These are phyloP conservation scores for Stylonectria norvegica DNA, from an alignment of 2,329 filamentous ascomycete genomes.

Conservation along the genomic window DNA sequence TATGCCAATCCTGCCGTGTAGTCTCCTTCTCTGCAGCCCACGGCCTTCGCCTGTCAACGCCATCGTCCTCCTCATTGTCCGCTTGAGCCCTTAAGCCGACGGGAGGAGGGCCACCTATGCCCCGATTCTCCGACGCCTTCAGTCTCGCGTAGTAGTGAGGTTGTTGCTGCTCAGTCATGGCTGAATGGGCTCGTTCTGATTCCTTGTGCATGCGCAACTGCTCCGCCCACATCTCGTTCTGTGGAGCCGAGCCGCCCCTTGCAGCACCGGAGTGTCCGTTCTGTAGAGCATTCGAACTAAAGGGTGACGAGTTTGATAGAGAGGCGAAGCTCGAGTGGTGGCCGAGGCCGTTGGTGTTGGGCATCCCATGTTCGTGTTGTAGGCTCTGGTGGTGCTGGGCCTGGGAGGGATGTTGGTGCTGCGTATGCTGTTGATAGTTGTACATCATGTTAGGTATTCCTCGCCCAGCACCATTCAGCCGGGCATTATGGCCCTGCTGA, in stretches of 20 bases:
- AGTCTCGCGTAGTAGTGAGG: constrained; percentile 70
- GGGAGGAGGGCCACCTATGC: constrained; percentile 54
- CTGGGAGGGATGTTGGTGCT: constrained; percentile 61
- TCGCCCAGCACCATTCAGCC: constrained; percentile 59
- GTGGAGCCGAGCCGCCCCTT: constrained; percentile 49
- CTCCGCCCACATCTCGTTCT: constrained; percentile 77
- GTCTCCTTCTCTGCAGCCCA: constrained; percentile 64
- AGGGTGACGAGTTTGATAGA: constrained; percentile 62
- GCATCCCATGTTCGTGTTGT: constrained; percentile 55
- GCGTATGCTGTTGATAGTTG: constrained; percentile 62
- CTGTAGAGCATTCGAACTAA: constrained; percentile 51
- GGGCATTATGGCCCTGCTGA: constrained; percentile 70
- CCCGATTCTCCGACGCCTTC: constrained; percentile 67
- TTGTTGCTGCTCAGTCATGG: constrained; percentile 64
- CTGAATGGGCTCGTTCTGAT: constrained; percentile 67
- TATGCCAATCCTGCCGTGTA: constrained; percentile 82
- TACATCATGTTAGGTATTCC: constrained; percentile 67
- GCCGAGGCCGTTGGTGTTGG: constrained; percentile 52
- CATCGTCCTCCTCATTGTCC: constrained; percentile 53
- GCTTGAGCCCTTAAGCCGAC: constrained; percentile 47
- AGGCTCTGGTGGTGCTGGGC: constrained; percentile 60
- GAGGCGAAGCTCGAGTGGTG: constrained; percentile 38
- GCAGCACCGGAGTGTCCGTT: constrained; percentile 53
- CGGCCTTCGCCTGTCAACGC: constrained; percentile 56
- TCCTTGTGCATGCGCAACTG: constrained; percentile 80